Evolutionary conservation across 257 asterid genomes (phyloP).

Genomic region (Fraxinus americana): DNA sequence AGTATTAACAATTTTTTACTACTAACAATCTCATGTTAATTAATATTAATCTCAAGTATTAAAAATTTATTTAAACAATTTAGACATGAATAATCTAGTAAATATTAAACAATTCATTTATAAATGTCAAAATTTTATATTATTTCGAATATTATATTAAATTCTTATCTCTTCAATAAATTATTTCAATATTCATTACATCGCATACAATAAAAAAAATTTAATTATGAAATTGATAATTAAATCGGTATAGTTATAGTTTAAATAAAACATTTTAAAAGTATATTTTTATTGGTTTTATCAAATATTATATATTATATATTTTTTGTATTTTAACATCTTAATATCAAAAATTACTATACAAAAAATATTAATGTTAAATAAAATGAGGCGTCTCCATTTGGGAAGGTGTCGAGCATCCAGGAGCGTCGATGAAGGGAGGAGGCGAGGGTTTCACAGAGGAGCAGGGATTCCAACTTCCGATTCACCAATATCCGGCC

Average conservation of each 20-base stretch:
- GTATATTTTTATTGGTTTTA: background rate
- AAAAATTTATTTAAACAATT: background rate
- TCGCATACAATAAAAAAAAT: no score
- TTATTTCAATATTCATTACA: background rate
- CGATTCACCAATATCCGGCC: no score
- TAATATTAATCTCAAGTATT: background rate
- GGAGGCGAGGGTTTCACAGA: no score
- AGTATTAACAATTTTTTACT: background rate
- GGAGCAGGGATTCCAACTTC: no score
- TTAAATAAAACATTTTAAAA: background rate
- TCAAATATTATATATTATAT: background rate
- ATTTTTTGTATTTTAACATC: background rate
- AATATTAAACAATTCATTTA: background rate
- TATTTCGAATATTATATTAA: background rate
- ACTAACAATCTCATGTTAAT: background rate
- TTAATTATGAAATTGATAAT: background rate
- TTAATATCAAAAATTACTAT: background rate
- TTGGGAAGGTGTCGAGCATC: no score
- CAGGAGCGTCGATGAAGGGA: no score
- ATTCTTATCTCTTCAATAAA: no score
- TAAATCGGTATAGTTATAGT: background rate
- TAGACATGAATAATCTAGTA: background rate
- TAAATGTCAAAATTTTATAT: background rate
- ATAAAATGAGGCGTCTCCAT: no score
- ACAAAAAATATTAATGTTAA: background rate